Conservation (phyloP, 2,329 filamentous ascomycete genomes). For the Elsinoe necatrix region DNA sequence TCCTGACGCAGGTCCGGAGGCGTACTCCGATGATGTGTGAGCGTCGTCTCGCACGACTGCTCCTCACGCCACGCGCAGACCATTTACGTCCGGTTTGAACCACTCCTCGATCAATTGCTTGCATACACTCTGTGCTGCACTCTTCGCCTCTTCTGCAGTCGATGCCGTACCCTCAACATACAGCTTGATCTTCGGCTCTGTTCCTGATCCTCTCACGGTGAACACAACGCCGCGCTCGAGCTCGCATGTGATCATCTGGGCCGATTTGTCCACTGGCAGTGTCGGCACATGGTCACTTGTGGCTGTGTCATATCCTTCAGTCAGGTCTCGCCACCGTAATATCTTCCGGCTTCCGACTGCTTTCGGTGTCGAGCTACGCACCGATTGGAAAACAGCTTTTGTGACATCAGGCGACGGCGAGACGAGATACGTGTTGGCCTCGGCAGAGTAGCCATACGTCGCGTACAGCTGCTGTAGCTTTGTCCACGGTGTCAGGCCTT, state of each 20-base stretch:
- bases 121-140: conserved; percentile 38
- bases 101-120: conserved; percentile 41
- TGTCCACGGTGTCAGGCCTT: conserved; percentile 48
- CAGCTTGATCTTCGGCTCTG: conserved; percentile 59
- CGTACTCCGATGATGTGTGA: conserved; percentile 27
- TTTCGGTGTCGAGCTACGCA: conserved; percentile 31
- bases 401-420: conserved; percentile 49
- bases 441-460: conserved; percentile 53
- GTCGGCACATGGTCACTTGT: conserved; percentile 44
- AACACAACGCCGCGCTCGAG: conserved; percentile 49
- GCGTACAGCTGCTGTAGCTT: conserved; percentile 51
- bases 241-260: conserved; percentile 58
- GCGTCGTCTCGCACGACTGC: background rate
- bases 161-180: conserved; percentile 44
- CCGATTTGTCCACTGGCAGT: conserved; percentile 48
- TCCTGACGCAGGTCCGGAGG: conserved; percentile 18
- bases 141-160: conserved; percentile 36
- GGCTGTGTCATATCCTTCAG: conserved; percentile 50
- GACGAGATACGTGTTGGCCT: conserved; percentile 55
- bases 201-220: conserved; percentile 54
- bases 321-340: conserved; percentile 53
- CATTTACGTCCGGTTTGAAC: conserved; percentile 33
- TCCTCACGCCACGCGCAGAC: conserved; percentile 23
- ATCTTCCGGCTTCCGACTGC: conserved; percentile 42
- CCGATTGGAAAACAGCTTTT: conserved; percentile 45